Evolutionary conservation across 192 early-diverging fungal species (phyloP), one percentile per base, ranked within the genome.

Genomic region (Phycomyces blakesleeanus): DNA sequence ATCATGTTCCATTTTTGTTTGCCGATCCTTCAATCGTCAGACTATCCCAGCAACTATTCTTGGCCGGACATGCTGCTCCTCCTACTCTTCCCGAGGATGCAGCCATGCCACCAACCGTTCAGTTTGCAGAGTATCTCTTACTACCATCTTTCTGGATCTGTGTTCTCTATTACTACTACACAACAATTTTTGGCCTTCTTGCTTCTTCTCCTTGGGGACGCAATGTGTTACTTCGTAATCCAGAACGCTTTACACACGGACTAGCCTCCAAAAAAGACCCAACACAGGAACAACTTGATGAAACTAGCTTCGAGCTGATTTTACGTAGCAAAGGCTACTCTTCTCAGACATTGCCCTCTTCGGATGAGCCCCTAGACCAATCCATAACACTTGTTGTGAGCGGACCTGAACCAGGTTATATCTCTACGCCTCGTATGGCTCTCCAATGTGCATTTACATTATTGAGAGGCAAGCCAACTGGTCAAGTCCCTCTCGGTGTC

Each of bases 371-470:
- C 60, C 76, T 75, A 0, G 75, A 84, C 67, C 71, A 76, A 18
- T 67, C 75, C 18, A 83, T 87, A 38, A 69, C 77, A 5, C 77
- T 79, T 0, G 76, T 73, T 5, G 81, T 88, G 11, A 63, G 57
- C 56, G 88, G 86, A 7, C 88, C 88, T n/a, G 86, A 89, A 73
- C 69, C 77, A 49, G 88, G 82, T 7, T 88, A 89, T 66, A 80
- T 82, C 3, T 74, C 85, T 22, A 89, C 88, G 6, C 83, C 86
- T 40, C 78, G 78, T 44, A 72, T 79, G 41, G 74, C 78, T 5
- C 68, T 87, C 47, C 76, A 81, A 56, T 76, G 78, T 64, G 85
- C 85, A 9, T 74, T 75, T 44, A 67, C 75, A 14, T 61, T 89
- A 49, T 64, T 85, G 29, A 47, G 61, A 18, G 68, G 85, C 25